These are phyloP conservation scores for Metarhizium humberi DNA, from an alignment of 2,329 filamentous ascomycete genomes.

Conservation along the genomic window DNA sequence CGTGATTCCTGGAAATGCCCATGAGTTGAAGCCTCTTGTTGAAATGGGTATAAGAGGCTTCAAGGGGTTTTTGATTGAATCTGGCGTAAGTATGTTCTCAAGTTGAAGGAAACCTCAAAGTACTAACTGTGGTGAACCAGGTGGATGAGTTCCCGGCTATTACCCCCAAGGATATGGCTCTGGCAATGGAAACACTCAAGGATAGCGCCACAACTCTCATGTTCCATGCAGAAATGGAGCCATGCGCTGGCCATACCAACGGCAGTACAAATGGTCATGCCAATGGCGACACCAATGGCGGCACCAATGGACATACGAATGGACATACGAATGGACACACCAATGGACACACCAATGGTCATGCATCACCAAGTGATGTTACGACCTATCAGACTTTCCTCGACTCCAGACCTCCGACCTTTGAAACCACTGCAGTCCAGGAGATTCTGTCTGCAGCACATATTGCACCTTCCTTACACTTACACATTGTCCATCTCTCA, in stretches of 20 bases:
- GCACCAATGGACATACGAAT: not conserved
- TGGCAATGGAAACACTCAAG: slow-evolving; percentile 73
- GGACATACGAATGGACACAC: not conserved
- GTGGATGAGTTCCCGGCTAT: slow-evolving; percentile 94
- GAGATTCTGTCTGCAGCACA: slow-evolving; percentile 77
- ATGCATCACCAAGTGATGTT: slow-evolving; percentile 44
- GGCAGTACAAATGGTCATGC: not conserved
- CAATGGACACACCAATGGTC: not conserved
- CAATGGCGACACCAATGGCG: not conserved
- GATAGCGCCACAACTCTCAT: slow-evolving; percentile 83
- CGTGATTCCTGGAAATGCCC: slow-evolving; percentile 79
- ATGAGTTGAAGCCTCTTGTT: slow-evolving; percentile 71
- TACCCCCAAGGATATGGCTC: slow-evolving; percentile 65
- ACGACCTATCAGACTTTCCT: slow-evolving; percentile 85
- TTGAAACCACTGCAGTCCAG: slow-evolving; percentile 85
- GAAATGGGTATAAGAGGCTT: slow-evolving; percentile 85
- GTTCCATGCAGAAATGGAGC: slow-evolving; percentile 98
- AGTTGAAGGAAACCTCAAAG: not conserved
- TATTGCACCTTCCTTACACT: slow-evolving; percentile 68
- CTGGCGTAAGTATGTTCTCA: slow-evolving; percentile 55
- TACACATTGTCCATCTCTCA: slow-evolving; percentile 91
- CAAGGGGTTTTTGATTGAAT: slow-evolving; percentile 96
- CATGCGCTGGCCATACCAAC: slow-evolving; percentile 53
- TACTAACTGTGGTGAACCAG: slow-evolving; percentile 30
- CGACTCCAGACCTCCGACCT: slow-evolving; percentile 76